Conservation (phyloP, 345 rosid genomes). For the Salix caprea region DNA sequence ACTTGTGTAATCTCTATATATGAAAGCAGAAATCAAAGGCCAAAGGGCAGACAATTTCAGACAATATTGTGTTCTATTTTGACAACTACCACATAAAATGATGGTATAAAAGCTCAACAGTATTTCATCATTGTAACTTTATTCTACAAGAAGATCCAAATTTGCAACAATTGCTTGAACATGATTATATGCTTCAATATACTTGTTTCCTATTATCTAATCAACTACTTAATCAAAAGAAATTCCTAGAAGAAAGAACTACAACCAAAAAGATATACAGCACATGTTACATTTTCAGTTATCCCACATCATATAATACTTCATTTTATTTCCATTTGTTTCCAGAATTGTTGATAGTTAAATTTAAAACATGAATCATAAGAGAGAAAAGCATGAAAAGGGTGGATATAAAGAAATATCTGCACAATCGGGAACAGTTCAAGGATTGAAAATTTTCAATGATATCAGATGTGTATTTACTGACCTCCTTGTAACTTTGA, state of each 20-base stretch:
- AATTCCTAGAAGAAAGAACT: background rate
- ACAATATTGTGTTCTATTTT: no score
- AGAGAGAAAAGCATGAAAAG: background rate
- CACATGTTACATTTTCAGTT: background rate
- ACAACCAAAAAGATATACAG: background rate
- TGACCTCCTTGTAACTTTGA: background rate
- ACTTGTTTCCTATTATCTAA: background rate
- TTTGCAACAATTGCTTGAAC: background rate
- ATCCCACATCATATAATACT: background rate
- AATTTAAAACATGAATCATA: background rate
- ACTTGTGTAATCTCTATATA: no score
- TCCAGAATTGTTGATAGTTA: background rate
- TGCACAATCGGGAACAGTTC: background rate
- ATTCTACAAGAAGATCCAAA: background rate
- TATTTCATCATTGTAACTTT: background rate
- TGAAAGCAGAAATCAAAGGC: no score
- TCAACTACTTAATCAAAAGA: background rate
- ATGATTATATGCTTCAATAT: background rate
- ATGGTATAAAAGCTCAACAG: background rate
- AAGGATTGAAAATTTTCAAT: background rate
- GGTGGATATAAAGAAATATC: background rate
- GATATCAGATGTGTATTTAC: background rate
- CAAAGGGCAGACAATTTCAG: no score
- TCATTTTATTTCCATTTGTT: background rate
- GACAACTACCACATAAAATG: background rate